Conservation (phyloP, 129 eudicot genomes). For the Lonicera japonica region DNA sequence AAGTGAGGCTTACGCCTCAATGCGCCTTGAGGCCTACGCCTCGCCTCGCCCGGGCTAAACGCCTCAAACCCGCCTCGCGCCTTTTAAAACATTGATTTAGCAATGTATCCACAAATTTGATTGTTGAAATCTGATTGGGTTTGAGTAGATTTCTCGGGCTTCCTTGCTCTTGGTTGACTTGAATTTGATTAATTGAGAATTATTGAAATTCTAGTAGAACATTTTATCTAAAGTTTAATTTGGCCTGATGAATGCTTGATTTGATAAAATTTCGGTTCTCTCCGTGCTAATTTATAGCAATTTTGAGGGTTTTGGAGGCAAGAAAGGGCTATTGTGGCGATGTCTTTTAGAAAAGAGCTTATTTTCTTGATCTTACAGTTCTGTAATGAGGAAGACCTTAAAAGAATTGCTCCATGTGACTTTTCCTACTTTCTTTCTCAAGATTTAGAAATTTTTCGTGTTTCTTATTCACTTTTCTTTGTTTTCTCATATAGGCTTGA, state of each 20-base stretch:
- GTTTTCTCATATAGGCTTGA: slow-evolving; percentile 25
- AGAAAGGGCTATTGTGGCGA: background rate
- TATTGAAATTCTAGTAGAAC: background rate
- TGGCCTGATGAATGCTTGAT: background rate
- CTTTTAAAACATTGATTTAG: too few relatives aligned
- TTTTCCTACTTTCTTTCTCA: background rate
- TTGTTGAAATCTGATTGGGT: background rate
- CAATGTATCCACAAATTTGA: background rate
- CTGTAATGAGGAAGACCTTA: slow-evolving; percentile 28
- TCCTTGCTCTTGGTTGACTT: background rate
- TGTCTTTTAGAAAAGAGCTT: slow-evolving; percentile 29
- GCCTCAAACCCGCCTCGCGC: too few relatives aligned
- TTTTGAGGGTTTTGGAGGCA: slow-evolving; percentile 6
- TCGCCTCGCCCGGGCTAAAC: too few relatives aligned
- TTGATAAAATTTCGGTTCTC: background rate
- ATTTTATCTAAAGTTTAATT: background rate
- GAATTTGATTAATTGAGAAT: background rate
- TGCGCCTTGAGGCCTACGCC: too few relatives aligned
- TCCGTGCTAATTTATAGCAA: background rate
- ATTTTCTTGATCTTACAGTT: slow-evolving; percentile 29
- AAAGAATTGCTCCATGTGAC: slow-evolving; percentile 32
- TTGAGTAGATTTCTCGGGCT: background rate
- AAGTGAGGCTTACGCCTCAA: too few relatives aligned
- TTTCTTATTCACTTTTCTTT: background rate
- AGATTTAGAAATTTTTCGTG: background rate